A percentile compares a stretch with the other conserved stretches of the same genome.
Conservation (phyloP, 768 basidiomycete species). For the Phanerochaete sordida region DNA sequence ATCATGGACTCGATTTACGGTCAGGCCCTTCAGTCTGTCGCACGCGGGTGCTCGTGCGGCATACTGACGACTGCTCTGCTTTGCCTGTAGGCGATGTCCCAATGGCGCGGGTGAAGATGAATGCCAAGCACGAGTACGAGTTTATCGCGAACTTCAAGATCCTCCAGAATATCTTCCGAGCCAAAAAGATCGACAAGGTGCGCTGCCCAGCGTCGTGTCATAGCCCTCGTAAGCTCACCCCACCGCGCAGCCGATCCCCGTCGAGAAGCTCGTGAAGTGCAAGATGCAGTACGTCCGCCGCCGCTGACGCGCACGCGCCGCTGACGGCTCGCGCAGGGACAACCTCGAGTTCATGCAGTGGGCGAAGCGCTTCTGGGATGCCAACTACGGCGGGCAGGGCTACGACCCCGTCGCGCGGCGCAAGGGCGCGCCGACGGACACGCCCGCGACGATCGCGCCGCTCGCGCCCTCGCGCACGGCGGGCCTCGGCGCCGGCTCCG, state of each 20-base stretch:
- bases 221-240: neutral
- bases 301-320: neutral
- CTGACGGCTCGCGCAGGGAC: slow-evolving; percentile 49
- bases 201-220: slow-evolving; percentile 18
- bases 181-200: slow-evolving; percentile 93
- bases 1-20: slow-evolving; percentile 93
- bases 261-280: slow-evolving; percentile 94
- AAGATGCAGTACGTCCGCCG: slow-evolving; percentile 88
- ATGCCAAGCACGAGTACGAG: slow-evolving; percentile 95
- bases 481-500: slow-evolving; percentile 29
- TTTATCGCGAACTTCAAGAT: slow-evolving; percentile 94
- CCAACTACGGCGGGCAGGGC: slow-evolving; percentile 80
- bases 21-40: slow-evolving; percentile 32
- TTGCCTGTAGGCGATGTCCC: slow-evolving; percentile 77
- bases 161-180: slow-evolving; percentile 88
- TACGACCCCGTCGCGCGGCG: slow-evolving; percentile 86
- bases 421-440: slow-evolving; percentile 71
- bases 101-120: slow-evolving; percentile 92
- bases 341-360: slow-evolving; percentile 99
- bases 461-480: slow-evolving; percentile 35
- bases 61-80: neutral
- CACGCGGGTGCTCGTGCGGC: too few relatives aligned
- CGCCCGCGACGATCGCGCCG: slow-evolving; percentile 77
- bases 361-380: slow-evolving; percentile 95
- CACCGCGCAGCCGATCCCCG: slow-evolving; percentile 76